phyloP scores from a whole-genome alignment of 495 filamentous ascomycete species.

The Oidiodendron maius region DNA sequence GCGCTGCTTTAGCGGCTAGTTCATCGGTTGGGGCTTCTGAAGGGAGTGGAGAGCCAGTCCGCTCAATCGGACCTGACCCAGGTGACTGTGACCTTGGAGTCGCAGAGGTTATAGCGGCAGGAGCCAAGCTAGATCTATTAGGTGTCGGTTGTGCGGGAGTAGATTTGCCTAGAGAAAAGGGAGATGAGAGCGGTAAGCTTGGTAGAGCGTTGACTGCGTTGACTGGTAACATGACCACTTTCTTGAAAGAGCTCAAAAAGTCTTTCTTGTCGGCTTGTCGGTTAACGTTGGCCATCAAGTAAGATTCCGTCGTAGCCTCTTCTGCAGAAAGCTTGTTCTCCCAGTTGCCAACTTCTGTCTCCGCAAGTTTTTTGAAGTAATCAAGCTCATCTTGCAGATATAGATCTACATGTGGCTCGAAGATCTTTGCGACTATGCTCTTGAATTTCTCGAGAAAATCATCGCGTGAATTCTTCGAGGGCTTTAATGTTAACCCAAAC shows the following conservation, averaged over 20 bases:
- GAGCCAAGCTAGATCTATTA: slow-evolving; percentile 33
- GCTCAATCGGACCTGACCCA: slow-evolving; percentile 8
- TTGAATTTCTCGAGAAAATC: slow-evolving; percentile 51
- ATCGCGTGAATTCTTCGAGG: slow-evolving; percentile 50
- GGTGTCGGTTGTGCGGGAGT: slow-evolving; percentile 3
- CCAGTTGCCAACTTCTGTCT: slow-evolving; percentile 75
- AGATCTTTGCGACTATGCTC: slow-evolving; percentile 60
- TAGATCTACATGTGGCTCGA: slow-evolving; percentile 87
- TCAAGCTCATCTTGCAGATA: slow-evolving; percentile 92
- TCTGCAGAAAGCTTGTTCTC: slow-evolving; percentile 87
- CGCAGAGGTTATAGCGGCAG: slow-evolving; percentile 24
- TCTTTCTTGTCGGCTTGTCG: slow-evolving; percentile 93
- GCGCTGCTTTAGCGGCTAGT: slow-evolving; percentile 87
- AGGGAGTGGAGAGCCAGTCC: slow-evolving; percentile 16
- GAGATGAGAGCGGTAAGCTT: slow-evolving; percentile 36
- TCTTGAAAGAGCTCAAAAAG: slow-evolving; percentile 94
- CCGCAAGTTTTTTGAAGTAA: slow-evolving; percentile 69
- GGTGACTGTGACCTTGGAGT: slow-evolving; percentile 42
- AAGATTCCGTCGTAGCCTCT: slow-evolving; percentile 84
- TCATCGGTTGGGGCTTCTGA: slow-evolving; percentile 74
- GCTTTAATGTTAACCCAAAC: slow-evolving; percentile 58
- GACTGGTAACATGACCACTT: slow-evolving; percentile 98
- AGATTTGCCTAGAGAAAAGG: slow-evolving; percentile 19
- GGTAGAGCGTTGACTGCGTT: slow-evolving; percentile 70
- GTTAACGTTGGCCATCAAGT: slow-evolving; percentile 91